Evolutionary conservation across 306 rosid genomes (phyloP).

Genomic region (Cicer pinnatifidum): DNA sequence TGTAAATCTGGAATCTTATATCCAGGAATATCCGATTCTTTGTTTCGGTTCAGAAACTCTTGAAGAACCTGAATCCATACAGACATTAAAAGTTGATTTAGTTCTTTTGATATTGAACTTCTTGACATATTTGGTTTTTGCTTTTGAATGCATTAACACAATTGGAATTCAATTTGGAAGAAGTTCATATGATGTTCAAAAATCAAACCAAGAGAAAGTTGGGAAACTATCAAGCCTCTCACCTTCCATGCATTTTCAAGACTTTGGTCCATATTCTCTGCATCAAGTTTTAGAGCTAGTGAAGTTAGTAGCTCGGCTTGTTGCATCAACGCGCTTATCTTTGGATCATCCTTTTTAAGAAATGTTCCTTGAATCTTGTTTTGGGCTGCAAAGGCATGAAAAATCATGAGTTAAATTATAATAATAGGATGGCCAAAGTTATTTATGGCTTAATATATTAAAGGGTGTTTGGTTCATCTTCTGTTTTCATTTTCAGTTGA

Average conservation of each 20-base stretch:
- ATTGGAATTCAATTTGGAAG: background rate
- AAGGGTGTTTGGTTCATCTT: background rate
- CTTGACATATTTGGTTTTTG: conserved; percentile 24
- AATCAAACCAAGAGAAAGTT: conserved; percentile 31
- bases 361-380: conserved; percentile 71
- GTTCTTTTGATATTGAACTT: background rate
- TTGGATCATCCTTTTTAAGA: conserved; percentile 89
- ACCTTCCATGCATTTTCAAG: conserved; percentile 99
- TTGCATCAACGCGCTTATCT: conserved; percentile 78
- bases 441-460: conserved; percentile 20
- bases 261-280: conserved; percentile 88
- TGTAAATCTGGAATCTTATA: conserved; percentile 68
- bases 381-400: conserved; percentile 54
- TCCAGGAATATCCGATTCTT: conserved; percentile 65
- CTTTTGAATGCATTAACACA: background rate
- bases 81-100: background rate
- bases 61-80: conserved; percentile 74
- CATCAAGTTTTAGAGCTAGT: conserved; percentile 77
- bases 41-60: conserved; percentile 81
- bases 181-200: conserved; percentile 22
- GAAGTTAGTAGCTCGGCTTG: conserved; percentile 96
- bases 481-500: background rate
- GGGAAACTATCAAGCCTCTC: conserved; percentile 45
- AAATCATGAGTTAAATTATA: conserved; percentile 44
- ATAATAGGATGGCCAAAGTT: conserved; percentile 39